Conservation (phyloP, 768 basidiomycete species). For the Boletus coccyginus region DNA sequence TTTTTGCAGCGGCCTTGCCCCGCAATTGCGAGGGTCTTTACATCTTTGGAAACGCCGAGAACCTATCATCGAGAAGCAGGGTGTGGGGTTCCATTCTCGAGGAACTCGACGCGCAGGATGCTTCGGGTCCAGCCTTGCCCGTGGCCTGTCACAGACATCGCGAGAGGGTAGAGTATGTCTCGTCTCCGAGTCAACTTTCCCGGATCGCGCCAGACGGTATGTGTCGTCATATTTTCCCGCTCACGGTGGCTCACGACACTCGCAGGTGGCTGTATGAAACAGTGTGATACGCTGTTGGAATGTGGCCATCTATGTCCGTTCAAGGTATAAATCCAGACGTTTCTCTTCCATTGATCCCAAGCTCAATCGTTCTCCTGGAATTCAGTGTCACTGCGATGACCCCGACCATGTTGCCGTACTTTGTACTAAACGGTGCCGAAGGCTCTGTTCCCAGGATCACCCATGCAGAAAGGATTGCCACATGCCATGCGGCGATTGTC, state of each 20-base stretch:
- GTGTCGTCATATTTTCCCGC: background rate
- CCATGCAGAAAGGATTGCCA: constrained; percentile 57
- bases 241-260: background rate
- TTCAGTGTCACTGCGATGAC: constrained; percentile 62
- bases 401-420: constrained; percentile 46
- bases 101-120: constrained; percentile 48
- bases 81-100: constrained; percentile 62
- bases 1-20: constrained; percentile 58
- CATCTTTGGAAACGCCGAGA: constrained; percentile 65
- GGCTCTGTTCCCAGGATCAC: constrained; percentile 53
- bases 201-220: constrained; percentile 55
- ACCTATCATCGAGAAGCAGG: constrained; percentile 45
- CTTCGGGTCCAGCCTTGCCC: constrained; percentile 53
- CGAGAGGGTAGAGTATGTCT: constrained; percentile 38
- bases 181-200: constrained; percentile 50
- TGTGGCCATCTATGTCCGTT: constrained; percentile 69
- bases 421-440: constrained; percentile 49
- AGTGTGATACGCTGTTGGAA: constrained; percentile 48
- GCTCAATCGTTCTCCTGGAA: background rate
- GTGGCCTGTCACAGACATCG: constrained; percentile 57
- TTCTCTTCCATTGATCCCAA: background rate
- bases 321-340: constrained; percentile 38
- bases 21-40: constrained; percentile 73
- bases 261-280: constrained; percentile 59
- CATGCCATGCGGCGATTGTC: constrained; percentile 51